These are phyloP conservation scores for Globisporangium acanthophoron DNA, from an alignment of 352 stramenopile species.

Conservation along the genomic window DNA sequence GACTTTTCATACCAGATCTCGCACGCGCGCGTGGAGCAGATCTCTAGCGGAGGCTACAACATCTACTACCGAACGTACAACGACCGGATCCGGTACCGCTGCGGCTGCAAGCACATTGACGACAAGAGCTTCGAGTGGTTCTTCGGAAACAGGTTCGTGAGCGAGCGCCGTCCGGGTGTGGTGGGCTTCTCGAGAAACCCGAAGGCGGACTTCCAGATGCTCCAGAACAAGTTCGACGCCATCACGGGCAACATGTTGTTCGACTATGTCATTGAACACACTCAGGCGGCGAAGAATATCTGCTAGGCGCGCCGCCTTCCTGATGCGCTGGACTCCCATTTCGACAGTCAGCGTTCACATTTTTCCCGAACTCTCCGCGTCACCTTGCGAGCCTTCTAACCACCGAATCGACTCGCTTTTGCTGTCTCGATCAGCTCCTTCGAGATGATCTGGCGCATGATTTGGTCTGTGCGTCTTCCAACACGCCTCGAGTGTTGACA, in stretches of 20 bases:
- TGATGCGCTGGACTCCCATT: no score
- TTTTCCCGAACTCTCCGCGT: no score
- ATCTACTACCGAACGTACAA: background rate
- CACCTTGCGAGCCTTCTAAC: no score
- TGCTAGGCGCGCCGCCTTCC: background rate
- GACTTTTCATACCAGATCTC: background rate
- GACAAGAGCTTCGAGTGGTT: background rate
- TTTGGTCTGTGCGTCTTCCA: no score
- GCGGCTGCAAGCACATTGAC: background rate
- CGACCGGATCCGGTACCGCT: background rate
- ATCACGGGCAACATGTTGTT: background rate
- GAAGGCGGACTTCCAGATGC: background rate
- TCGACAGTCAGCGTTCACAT: no score
- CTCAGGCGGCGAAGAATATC: background rate
- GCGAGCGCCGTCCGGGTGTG: background rate
- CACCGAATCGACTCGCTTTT: no score
- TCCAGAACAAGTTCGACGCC: background rate
- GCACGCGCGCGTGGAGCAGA: background rate
- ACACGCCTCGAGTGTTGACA: no score
- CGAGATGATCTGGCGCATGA: no score
- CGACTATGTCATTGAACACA: no score
- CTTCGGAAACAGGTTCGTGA: background rate
- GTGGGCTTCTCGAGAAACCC: background rate
- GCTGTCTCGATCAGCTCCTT: no score
- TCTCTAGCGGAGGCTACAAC: background rate